Evolutionary conservation across 2,329 filamentous ascomycete species (phyloP), one percentile per base, ranked within the genome.

Genomic region (Mycosphaerella sp.): DNA sequence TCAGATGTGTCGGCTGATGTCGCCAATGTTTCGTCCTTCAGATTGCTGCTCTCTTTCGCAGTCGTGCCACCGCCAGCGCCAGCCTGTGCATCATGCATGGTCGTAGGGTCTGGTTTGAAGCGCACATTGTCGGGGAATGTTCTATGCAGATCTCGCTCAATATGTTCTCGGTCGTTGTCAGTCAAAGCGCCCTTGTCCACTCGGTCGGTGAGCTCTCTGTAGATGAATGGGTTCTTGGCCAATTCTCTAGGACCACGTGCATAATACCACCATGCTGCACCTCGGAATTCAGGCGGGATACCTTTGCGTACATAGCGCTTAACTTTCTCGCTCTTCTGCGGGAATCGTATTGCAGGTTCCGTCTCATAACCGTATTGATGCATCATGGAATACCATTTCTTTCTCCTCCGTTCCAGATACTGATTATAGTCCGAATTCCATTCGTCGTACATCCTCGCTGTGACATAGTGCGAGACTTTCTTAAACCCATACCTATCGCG

Each of bases 191-290:
- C 79, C 0, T 80, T 75, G 63, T 86, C 84, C 30, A 87, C 81
- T 54, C 80, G 50, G 76, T 78, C 73, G 28, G 93, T 74, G 35
- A 94, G 73, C 46, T 82, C 77, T 46, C 82, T 79, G 66, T 96
- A 97, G 13, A 91, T 73, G 1, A 87, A 87, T 4, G 82, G 79
- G 61, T 94, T 80, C 63, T 87, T 85, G 45, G 82, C 79, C 53
- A 95, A 69, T 58, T 89, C 85, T 41, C 84, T 82, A 18, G 89
- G 89, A 1, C 91, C 91, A 16, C 89, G 89, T 9, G 89, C 89
- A 66, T 96, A 97, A 72, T 87, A 96, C 69, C 95, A 97, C 91
- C 91, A 97, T 41, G 91, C 91, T 5, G 87, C 86, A n/a, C 91
- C 91, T 63, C 91, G 82, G 82, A 89, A 95, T 59, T 95, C 89